A percentile compares a stretch with the other conserved stretches of the same genome.
Evolutionary conservation across 768 basidiomycete species (phyloP).

Genomic region (Galerina marginata): DNA sequence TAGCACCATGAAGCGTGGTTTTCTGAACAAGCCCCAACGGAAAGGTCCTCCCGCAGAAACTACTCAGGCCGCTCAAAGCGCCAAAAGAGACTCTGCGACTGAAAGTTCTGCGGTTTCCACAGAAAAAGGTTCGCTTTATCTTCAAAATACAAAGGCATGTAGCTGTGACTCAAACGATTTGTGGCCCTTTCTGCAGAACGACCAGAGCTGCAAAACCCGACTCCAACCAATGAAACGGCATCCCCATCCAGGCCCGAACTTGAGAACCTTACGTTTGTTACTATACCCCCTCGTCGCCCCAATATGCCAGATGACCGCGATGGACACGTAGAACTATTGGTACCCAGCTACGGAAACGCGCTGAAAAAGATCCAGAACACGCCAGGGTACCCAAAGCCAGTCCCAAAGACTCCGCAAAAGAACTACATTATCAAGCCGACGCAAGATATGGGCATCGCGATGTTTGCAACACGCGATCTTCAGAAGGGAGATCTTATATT

Average conservation of each 20-base stretch:
- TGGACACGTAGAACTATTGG: not conserved
- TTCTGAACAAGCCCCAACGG: not conserved
- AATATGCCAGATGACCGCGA: not conserved
- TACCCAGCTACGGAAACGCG: not conserved
- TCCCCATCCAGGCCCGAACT: too few species aligned
- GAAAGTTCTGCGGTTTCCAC: not conserved
- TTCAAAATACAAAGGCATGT: too few species aligned
- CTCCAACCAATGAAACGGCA: not conserved
- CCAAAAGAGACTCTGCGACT: not conserved
- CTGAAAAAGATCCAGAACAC: not conserved
- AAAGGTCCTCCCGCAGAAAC: not conserved
- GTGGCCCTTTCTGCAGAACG: too few species aligned
- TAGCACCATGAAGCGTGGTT: not conserved
- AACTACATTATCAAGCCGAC: not conserved
- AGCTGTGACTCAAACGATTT: too few species aligned
- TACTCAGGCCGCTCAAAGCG: not conserved
- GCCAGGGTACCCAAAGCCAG: not conserved
- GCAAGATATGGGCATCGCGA: not conserved
- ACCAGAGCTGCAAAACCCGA: too few species aligned
- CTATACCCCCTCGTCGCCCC: not conserved
- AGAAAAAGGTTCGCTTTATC: too few species aligned
- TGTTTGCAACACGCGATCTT: not conserved
- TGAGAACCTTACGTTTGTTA: not conserved
- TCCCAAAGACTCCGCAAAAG: not conserved
- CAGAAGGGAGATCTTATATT: not conserved